Evolutionary conservation across 2,329 filamentous ascomycete genomes (phyloP).

Genomic region (Beauveria asiatica): DNA sequence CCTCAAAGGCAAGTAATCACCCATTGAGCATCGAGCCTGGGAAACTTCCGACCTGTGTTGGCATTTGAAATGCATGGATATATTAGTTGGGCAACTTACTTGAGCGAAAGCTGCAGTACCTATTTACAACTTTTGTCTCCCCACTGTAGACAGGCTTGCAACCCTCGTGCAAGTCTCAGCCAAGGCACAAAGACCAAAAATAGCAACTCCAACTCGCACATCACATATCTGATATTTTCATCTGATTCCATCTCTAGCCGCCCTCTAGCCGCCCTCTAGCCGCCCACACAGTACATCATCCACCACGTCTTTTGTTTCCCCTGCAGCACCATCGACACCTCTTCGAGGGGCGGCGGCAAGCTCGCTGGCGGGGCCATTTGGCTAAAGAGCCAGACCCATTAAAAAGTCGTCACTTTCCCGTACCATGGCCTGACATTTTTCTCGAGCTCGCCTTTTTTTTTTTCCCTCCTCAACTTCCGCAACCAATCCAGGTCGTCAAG

Average conservation of each 20-base stretch:
- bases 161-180: not conserved
- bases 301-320: not conserved
- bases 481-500: not conserved
- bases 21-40: too few relatives aligned
- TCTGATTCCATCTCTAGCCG: not conserved
- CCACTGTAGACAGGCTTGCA: too few relatives aligned
- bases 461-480: not conserved
- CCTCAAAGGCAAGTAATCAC: too few relatives aligned
- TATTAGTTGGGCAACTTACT: not conserved
- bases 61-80: too few relatives aligned
- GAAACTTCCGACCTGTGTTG: too few relatives aligned
- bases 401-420: constrained; percentile 9
- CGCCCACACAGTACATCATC: not conserved
- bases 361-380: not conserved
- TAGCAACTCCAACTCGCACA: not conserved
- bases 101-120: not conserved
- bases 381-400: not conserved
- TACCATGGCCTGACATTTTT: constrained; percentile 9
- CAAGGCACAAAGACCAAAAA: not conserved
- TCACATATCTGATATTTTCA: not conserved
- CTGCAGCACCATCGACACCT: not conserved
- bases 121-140: too few relatives aligned
- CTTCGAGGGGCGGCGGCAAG: not conserved
- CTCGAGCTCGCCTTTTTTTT: not conserved
- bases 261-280: not conserved